Base-by-base conservation (phyloP, 805 yeast species). In the Jamesozyma jinghongensis region DNA sequence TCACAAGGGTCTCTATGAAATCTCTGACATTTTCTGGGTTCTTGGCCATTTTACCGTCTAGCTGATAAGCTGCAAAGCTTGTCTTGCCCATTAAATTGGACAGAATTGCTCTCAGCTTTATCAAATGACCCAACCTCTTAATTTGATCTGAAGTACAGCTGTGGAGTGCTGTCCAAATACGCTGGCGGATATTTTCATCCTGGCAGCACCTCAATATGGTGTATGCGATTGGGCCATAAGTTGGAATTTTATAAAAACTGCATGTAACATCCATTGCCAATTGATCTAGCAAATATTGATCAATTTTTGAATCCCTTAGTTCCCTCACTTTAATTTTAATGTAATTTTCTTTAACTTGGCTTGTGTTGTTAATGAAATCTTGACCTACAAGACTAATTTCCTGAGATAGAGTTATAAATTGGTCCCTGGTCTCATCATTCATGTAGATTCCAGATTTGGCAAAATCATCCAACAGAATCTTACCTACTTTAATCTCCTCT, bases 41-140 rank as follows among this genome's bases (percentile, higher is more conserved):
- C 46, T 78, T 78, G 7, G 95, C 95, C 95, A 92, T 85, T 59
- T 92, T 92, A 46, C 86, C 94, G 45, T 76, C 77, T 27, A 92
- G 65, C 55, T 85, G 94, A 56, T 92, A 88, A 31, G 81, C 80
- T 0, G 90, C 77, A 62, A 68, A 92, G 28, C 82, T 77, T 18
- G 63, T 50, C 53, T 75, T 75, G 0, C 94, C 90, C 66, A 90
- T 68, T 62, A 85, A 67, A 35, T 69, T 68, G 0, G 97, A 87
- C 28, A 92, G 62, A 1, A 75, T 65, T 3, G 82, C 82, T 42
- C 98, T 68, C 45, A 77, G 72, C 40, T 71, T 70, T 27, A 90
- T 58, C 47, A 92, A 66, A 26, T 66, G 66, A 36, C 75, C 76
- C 40, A 92, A 64, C 5, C 74, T 61, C 1, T 61, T 57, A 1